Conservation (phyloP, 1,284 basidiomycete genomes). For the Tylopilus orsonianus region DNA sequence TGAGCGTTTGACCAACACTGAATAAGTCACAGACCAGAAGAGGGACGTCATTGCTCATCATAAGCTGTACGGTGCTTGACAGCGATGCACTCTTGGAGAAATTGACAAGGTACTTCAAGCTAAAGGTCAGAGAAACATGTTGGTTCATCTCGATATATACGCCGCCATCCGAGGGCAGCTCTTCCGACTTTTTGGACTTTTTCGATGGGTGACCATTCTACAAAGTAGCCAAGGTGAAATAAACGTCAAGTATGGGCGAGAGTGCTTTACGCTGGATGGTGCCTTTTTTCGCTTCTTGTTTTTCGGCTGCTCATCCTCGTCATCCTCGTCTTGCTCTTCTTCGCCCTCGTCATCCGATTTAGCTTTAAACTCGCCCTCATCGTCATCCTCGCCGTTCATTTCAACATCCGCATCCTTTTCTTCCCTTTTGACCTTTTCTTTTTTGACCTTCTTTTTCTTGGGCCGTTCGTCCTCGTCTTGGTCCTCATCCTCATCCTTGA, state of each 20-base stretch:
- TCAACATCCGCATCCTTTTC: conserved; percentile 44
- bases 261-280: conserved; percentile 47
- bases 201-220: conserved; percentile 51
- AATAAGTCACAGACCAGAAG: conserved; percentile 62
- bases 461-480: conserved; percentile 38
- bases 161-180: conserved; percentile 49
- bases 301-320: conserved; percentile 40
- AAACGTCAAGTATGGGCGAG: neutral
- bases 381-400: conserved; percentile 41
- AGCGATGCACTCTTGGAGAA: conserved; percentile 92
- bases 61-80: conserved; percentile 71
- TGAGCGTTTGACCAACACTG: neutral
- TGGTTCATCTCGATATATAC: conserved; percentile 83
- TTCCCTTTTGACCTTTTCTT: conserved; percentile 47
- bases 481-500: conserved; percentile 45
- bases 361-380: conserved; percentile 42
- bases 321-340: conserved; percentile 56
- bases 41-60: conserved; percentile 91
- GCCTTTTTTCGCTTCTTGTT: conserved; percentile 67
- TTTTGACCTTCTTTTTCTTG: conserved; percentile 45
- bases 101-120: conserved; percentile 95
- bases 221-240: conserved; percentile 13
- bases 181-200: conserved; percentile 53
- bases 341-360: conserved; percentile 52
- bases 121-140: conserved; percentile 93